Evolutionary conservation across 805 yeast species (phyloP).

Genomic region (Candida arabinofermentans): DNA sequence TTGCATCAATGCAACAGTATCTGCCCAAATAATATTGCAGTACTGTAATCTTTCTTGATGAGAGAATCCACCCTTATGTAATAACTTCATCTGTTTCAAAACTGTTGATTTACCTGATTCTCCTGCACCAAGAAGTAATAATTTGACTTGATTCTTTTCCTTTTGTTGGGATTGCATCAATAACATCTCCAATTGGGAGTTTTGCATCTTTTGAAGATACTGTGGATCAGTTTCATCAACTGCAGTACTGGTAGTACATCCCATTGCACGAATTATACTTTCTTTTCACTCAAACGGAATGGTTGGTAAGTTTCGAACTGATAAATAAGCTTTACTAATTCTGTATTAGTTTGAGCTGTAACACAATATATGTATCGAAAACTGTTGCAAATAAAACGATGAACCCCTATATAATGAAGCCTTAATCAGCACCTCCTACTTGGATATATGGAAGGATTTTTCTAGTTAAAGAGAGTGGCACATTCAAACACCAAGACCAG

Average conservation of each 20-base stretch:
- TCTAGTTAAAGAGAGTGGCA: too few relatives aligned
- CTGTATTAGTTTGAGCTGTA: too few relatives aligned
- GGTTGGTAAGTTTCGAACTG: too few relatives aligned
- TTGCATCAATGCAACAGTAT: constrained; percentile 81
- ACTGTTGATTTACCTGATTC: constrained; percentile 95
- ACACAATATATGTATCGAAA: too few relatives aligned
- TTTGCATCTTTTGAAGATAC: constrained; percentile 41
- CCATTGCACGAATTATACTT: constrained; percentile 43
- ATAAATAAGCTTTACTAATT: too few relatives aligned
- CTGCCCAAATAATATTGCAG: constrained; percentile 88
- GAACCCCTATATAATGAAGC: too few relatives aligned
- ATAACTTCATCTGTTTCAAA: constrained; percentile 76
- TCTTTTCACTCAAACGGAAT: not conserved
- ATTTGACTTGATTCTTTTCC: constrained; percentile 59
- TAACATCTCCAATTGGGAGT: constrained; percentile 48
- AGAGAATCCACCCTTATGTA: constrained; percentile 84
- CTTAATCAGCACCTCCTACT: too few relatives aligned
- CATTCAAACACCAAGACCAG: too few relatives aligned
- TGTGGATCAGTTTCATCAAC: constrained; percentile 45
- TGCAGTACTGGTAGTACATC: constrained; percentile 59
- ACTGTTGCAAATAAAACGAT: too few relatives aligned
- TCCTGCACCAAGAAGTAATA: constrained; percentile 87
- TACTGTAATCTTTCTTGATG: constrained; percentile 77
- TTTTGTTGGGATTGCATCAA: constrained; percentile 48
- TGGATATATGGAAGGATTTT: too few relatives aligned